These are phyloP conservation scores for Senna tora DNA, from an alignment of 306 rosid genomes.

Conservation along the genomic window DNA sequence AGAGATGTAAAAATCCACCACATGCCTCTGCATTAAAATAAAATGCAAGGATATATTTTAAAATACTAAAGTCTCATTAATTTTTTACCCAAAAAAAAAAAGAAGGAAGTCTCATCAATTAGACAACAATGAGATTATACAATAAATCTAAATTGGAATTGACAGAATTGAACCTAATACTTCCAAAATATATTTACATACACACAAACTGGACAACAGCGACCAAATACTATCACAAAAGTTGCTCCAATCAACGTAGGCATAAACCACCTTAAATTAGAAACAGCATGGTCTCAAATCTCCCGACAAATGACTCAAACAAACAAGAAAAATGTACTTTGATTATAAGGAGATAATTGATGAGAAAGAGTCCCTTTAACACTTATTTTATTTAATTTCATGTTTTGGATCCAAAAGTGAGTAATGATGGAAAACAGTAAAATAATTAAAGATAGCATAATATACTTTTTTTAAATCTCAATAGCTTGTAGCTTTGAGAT, in stretches of 20 bases:
- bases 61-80: no score
- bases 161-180: neutral
- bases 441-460: constrained; percentile 4
- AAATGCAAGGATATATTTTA: neutral
- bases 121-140: no score
- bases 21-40: constrained; percentile 67
- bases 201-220: neutral
- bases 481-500: neutral
- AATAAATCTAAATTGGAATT: neutral
- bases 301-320: constrained; percentile 7
- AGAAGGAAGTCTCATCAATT: no score
- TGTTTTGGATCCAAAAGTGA: neutral
- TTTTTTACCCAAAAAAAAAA: no score
- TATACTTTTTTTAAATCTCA: neutral
- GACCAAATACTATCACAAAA: neutral
- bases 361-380: neutral
- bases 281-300: constrained; percentile 15
- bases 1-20: constrained; percentile 92
- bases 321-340: neutral
- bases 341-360: neutral
- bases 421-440: neutral
- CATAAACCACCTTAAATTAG: neutral
- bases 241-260: neutral
- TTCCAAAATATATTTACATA: neutral
- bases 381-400: neutral